Base-by-base conservation (phyloP, 2,329 filamentous ascomycete species). In the Fusarium nygamai region DNA sequence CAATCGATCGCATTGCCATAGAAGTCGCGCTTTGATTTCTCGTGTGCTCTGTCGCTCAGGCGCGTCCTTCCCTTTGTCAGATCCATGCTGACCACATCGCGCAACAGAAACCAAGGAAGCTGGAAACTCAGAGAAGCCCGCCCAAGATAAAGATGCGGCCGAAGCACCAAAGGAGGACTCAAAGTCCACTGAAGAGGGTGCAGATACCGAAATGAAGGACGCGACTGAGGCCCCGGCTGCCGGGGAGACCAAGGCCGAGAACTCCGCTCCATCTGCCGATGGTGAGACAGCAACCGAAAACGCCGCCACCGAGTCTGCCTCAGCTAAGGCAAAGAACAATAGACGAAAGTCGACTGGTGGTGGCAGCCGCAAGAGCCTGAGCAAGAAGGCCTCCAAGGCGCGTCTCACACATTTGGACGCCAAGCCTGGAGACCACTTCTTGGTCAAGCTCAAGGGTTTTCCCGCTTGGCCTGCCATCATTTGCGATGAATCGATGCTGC, bases 381-480 rank as follows among this genome's bases (percentile, higher is more conserved):
- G 91, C 86, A 94, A 92, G 86, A 98, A 96, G 87, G 93, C 91
- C 81, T 95, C 93, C 54, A 92, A 92, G 84, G 88, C 89, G 71
- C 92, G 92, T 80, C 87, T 93, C 73, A 88, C 88, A 50, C 90
- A 94, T 77, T 88, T 94, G 61, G 90, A 98, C 81, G 95, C 94
- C 73, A 88, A 97, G 85, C 94, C 96, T 9, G 96, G 97, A 76
- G 93, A 98, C 79, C 93, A 95, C 84, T 98, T 93, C 84, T 92
- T 97, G 80, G 94, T 97, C 74, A 94, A 95, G 83, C 91, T 99
- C 83, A 98, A 97, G 87, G 96, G 96, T 69, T 97, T 94, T 83
- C 94, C 96, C 38, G 92, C 94, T 44, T 99, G 96, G 96, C 96
- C 96, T 22, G 92, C 94, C 62, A 93, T 99, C 80, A 91, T 99